These are phyloP conservation scores for Trypanosoma melophagium DNA, from an alignment of 208 protist genomes.

Conservation along the genomic window DNA sequence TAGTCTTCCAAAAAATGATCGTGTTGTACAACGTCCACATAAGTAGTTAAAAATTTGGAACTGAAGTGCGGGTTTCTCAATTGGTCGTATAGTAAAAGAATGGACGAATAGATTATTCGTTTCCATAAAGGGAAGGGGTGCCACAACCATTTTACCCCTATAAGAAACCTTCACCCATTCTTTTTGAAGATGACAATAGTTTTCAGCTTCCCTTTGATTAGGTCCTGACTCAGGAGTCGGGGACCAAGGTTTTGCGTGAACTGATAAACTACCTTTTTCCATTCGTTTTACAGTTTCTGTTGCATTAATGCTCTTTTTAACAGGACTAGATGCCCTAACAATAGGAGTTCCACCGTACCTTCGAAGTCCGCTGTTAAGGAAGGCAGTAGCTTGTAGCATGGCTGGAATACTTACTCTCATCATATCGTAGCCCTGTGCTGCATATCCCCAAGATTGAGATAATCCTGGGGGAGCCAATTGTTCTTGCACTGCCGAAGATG, in stretches of 20 bases:
- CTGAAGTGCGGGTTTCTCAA: conserved; percentile 32
- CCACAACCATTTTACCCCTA: conserved; percentile 23
- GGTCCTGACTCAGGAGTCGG: conserved; percentile 18
- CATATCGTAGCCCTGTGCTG: conserved; percentile 16
- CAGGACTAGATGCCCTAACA: conserved; percentile 22
- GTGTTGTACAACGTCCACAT: conserved; percentile 49
- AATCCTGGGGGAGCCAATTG: conserved; percentile 3
- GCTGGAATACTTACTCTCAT: conserved; percentile 3
- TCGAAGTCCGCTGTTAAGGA: conserved; percentile 5
- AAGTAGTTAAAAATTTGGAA: conserved; percentile 63
- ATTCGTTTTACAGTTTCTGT: conserved; percentile 6
- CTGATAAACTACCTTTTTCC: conserved; percentile 26
- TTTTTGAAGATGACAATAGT: conserved; percentile 20
- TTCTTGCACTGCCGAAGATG: not conserved
- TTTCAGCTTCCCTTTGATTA: conserved; percentile 14
- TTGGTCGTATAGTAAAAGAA: conserved; percentile 37
- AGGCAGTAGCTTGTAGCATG: conserved; percentile 4
- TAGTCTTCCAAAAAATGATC: conserved; percentile 59
- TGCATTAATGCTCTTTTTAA: conserved; percentile 9
- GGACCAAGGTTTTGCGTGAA: conserved; percentile 30
- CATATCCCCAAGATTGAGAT: conserved; percentile 5
- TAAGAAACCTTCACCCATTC: conserved; percentile 20
- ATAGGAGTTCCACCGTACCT: conserved; percentile 27
- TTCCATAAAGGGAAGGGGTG: conserved; percentile 49
- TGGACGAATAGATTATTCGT: conserved; percentile 52